Percentiles rank a stretch among this genome's conserved stretches.
Conservation (phyloP, 2,329 filamentous ascomycete species). For the Cladophialophora exuberans region DNA sequence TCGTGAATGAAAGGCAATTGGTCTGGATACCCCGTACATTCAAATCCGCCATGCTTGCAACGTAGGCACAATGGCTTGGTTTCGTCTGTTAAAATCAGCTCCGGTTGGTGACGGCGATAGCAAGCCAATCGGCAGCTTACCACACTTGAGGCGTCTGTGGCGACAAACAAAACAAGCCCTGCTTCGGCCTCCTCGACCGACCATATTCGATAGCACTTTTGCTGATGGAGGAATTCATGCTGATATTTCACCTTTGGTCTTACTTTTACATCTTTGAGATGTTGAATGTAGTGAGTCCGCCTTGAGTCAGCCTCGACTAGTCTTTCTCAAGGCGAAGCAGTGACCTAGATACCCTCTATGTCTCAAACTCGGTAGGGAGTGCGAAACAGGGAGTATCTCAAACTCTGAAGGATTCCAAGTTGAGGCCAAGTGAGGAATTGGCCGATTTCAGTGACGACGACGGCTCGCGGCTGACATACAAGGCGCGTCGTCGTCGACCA, state of each 20-base stretch:
- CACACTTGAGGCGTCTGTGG: constrained; percentile 6
- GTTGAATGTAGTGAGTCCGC: no score
- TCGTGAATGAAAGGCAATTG: constrained; percentile 6
- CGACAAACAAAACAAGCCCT: constrained; percentile 10
- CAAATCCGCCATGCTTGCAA: not conserved
- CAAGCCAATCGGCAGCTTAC: not conserved
- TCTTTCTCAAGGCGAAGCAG: no score
- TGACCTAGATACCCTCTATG: no score
- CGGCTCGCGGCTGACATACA: no score
- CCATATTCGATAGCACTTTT: not conserved
- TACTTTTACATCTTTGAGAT: not conserved
- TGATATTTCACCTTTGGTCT: not conserved
- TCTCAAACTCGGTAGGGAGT: no score
- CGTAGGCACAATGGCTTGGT: constrained; percentile 8
- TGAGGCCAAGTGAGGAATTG: not conserved
- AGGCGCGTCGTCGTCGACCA: not conserved
- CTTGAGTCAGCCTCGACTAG: no score
- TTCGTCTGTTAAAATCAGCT: constrained; percentile 6
- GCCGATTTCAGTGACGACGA: not conserved
- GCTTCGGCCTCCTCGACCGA: constrained; percentile 7
- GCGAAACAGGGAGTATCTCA: no score
- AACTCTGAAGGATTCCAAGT: no score
- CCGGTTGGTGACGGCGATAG: not conserved
- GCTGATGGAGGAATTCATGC: not conserved
- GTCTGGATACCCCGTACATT: constrained; percentile 9